Evolutionary conservation across 2,329 filamentous ascomycete species (phyloP).

Genomic region (Colletotrichum simmondsii): DNA sequence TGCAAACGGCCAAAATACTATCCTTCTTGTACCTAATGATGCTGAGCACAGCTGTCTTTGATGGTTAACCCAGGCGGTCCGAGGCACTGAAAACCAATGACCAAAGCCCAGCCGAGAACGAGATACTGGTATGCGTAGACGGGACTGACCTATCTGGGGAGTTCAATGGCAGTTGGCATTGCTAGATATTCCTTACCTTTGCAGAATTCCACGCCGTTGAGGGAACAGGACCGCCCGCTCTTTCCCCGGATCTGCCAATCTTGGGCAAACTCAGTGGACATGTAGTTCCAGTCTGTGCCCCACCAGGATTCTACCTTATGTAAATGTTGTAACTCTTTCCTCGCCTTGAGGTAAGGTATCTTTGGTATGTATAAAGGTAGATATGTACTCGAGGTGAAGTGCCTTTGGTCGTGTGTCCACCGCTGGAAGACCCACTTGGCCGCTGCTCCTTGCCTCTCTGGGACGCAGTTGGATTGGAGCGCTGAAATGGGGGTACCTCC

Average conservation of each 20-base stretch:
- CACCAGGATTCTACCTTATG: too few relatives aligned
- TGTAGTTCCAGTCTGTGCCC: not conserved
- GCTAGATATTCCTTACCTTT: not conserved
- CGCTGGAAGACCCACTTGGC: not conserved
- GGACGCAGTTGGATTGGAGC: not conserved
- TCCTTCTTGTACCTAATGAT: not conserved
- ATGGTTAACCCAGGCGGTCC: not conserved
- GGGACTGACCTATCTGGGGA: not conserved
- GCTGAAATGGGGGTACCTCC: not conserved
- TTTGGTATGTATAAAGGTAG: too few relatives aligned
- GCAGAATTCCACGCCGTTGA: not conserved
- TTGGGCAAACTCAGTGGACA: not conserved
- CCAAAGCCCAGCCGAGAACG: not conserved
- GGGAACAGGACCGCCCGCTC: not conserved
- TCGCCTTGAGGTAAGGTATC: too few relatives aligned
- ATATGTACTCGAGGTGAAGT: not conserved
- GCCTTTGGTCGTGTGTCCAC: not conserved
- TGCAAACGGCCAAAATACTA: not conserved
- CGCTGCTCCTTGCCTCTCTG: not conserved
- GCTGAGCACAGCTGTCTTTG: not conserved
- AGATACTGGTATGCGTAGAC: too few relatives aligned
- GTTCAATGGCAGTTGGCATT: not conserved
- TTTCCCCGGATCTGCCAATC: slow-evolving; percentile 1
- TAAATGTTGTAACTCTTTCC: too few relatives aligned
- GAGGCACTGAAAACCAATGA: not conserved